These are phyloP conservation scores for Pichia gijzeniarum DNA, from an alignment of 805 yeast species.

Conservation along the genomic window DNA sequence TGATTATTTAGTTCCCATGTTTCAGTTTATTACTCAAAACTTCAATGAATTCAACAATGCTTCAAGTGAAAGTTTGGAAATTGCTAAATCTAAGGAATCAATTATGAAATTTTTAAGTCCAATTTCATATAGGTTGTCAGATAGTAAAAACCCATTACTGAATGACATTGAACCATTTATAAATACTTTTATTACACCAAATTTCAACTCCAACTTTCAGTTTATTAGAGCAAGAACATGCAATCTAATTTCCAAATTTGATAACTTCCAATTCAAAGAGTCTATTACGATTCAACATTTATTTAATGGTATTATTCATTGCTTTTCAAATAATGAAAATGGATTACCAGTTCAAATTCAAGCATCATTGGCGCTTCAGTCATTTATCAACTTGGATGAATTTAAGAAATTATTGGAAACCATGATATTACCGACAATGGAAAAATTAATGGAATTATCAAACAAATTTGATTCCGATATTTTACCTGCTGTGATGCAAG, in stretches of 20 bases:
- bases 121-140: conserved; percentile 52
- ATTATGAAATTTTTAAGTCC: conserved; percentile 73
- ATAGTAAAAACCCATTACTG: conserved; percentile 49
- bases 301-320: conserved; percentile 40
- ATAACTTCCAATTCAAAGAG: conserved; percentile 49
- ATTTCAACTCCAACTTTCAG: conserved; percentile 51
- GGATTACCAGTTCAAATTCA: conserved; percentile 74
- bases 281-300: conserved; percentile 32
- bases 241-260: conserved; percentile 59
- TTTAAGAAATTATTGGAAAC: conserved; percentile 64
- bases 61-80: conserved; percentile 36
- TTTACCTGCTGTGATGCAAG: conserved; percentile 88
- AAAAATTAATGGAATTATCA: conserved; percentile 64
- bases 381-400: conserved; percentile 56
- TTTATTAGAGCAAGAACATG: conserved; percentile 74
- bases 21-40: conserved; percentile 51
- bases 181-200: conserved; percentile 60
- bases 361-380: conserved; percentile 81
- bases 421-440: conserved; percentile 77
- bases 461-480: conserved; percentile 83
- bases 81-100: conserved; percentile 70
- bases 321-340: conserved; percentile 39
- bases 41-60: conserved; percentile 33
- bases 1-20: conserved; percentile 51
- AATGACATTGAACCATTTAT: conserved; percentile 67